Percentiles rank a stretch among this genome's conserved stretches.
phyloP scores from a whole-genome alignment of 148 eudicot genomes.

The Vaccinium vitisidaea region DNA sequence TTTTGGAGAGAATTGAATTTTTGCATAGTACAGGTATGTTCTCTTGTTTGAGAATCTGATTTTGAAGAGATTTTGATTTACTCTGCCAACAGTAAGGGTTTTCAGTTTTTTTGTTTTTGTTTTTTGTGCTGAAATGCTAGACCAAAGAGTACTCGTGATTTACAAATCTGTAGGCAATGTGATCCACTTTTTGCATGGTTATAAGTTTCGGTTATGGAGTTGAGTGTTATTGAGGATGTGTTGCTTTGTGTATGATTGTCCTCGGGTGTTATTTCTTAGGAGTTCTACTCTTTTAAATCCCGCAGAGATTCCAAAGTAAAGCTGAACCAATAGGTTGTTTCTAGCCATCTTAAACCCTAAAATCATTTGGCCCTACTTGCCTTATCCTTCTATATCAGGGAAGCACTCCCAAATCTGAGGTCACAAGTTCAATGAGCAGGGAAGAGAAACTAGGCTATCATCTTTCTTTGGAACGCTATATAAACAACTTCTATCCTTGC shows the following conservation, averaged over 20 bases:
- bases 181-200: neutral
- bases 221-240: neutral
- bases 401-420: neutral
- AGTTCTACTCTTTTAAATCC: conserved; percentile 4
- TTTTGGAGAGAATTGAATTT: conserved; percentile 56
- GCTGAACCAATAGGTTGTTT: neutral
- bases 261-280: neutral
- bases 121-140: neutral
- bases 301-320: neutral
- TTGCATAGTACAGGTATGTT: conserved; percentile 57
- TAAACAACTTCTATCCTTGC: too few relatives aligned
- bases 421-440: neutral
- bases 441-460: neutral
- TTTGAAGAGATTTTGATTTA: neutral
- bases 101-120: neutral
- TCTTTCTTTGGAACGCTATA: neutral
- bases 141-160: neutral
- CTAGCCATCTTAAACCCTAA: neutral
- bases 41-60: neutral
- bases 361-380: neutral
- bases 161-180: neutral
- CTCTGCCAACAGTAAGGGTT: neutral
- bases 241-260: neutral
- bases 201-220: neutral
- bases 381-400: neutral